Percentiles rank a stretch among this genome's conserved stretches.
phyloP scores from a whole-genome alignment of 805 yeast genomes.

The Pichia cephalocereana region DNA sequence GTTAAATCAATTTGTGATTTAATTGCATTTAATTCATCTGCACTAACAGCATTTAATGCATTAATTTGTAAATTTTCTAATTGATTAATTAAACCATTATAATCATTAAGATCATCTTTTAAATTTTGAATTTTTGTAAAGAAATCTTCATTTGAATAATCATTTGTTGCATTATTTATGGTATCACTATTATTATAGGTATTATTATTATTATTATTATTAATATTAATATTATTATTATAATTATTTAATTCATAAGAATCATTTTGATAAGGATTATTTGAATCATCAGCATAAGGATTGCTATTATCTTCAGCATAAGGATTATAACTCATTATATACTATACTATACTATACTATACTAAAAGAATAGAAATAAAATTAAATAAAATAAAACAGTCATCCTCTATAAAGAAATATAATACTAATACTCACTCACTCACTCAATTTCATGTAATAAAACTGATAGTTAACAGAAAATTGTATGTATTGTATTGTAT shows the following conservation, averaged over 20 bases:
- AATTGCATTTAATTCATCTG: slow-evolving; percentile 56
- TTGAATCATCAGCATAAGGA: slow-evolving; percentile 18
- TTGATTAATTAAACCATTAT: slow-evolving; percentile 57
- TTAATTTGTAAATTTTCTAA: slow-evolving; percentile 64
- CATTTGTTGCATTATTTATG: neutral
- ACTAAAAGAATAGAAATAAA: no score
- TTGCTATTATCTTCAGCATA: slow-evolving; percentile 6
- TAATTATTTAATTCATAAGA: slow-evolving; percentile 12
- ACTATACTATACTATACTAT: no score
- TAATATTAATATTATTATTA: neutral
- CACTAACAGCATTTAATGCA: slow-evolving; percentile 63
- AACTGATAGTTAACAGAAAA: no score
- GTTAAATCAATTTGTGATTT: slow-evolving; percentile 71
- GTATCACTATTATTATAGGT: neutral
- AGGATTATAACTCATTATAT: neutral
- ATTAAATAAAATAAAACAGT: no score
- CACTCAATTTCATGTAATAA: no score
- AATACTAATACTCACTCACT: no score
- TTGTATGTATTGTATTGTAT: no score
- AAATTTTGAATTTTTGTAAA: slow-evolving; percentile 62
- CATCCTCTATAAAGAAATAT: no score
- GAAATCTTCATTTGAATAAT: slow-evolving; percentile 32
- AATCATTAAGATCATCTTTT: slow-evolving; percentile 61
- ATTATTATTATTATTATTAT: neutral
- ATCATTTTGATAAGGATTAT: slow-evolving; percentile 6